Evolutionary conservation across 768 basidiomycete genomes (phyloP).

Genomic region (Tulasnella sp.): DNA sequence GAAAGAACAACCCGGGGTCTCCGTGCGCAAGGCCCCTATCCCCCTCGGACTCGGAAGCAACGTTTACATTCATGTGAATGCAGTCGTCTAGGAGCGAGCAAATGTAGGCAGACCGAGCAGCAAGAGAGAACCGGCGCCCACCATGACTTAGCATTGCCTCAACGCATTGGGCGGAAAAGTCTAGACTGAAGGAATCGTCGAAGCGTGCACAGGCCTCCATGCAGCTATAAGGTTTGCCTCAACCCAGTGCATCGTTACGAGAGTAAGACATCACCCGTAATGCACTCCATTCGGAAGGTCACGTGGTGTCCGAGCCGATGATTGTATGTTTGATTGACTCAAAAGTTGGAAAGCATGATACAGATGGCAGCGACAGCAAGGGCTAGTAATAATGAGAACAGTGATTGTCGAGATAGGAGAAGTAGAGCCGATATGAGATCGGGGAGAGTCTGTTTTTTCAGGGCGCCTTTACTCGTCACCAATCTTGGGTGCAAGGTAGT

Average conservation of each 20-base stretch:
- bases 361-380: background rate
- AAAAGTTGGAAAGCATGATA: background rate
- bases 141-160: too few species aligned
- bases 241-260: background rate
- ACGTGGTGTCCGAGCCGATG: background rate
- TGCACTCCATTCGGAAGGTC: background rate
- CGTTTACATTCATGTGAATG: too few species aligned
- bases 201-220: background rate
- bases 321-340: background rate
- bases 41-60: too few species aligned
- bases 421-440: background rate
- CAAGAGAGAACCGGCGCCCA: too few species aligned
- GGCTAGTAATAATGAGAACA: background rate
- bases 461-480: slow-evolving; percentile 54
- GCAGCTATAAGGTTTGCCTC: background rate
- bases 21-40: too few species aligned
- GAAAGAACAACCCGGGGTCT: background rate
- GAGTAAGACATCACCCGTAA: background rate
- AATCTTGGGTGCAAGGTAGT: slow-evolving; percentile 95
- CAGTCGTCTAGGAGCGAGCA: too few species aligned
- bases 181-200: too few species aligned
- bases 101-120: too few species aligned
- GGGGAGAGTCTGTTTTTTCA: background rate
- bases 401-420: background rate
- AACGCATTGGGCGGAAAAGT: too few species aligned